Conservation (phyloP, 306 rosid genomes). For the Pterocarpus santalinus region DNA sequence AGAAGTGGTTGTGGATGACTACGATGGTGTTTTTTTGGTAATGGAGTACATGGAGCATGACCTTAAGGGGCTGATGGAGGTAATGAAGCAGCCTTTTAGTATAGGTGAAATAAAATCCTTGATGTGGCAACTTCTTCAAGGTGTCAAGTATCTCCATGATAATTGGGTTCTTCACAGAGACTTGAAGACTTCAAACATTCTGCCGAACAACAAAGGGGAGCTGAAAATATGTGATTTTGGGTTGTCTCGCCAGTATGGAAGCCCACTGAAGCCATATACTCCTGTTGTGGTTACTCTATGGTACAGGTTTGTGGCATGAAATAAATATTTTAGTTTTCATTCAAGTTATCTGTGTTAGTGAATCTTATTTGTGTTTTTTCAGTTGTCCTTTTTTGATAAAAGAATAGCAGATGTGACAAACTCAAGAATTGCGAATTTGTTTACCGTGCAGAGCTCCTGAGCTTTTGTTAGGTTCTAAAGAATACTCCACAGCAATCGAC, state of each 20-base stretch:
- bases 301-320: slow-evolving; percentile 73
- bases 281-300: slow-evolving; percentile 89
- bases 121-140: slow-evolving; percentile 79
- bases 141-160: slow-evolving; percentile 86
- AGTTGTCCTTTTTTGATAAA: not conserved
- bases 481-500: slow-evolving; percentile 93
- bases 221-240: slow-evolving; percentile 96
- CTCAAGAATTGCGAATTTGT: slow-evolving; percentile 17
- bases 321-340: slow-evolving; percentile 1
- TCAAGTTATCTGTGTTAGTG: not conserved
- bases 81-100: slow-evolving; percentile 74
- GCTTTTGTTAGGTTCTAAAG: slow-evolving; percentile 72
- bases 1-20: slow-evolving; percentile 81
- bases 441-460: slow-evolving; percentile 83
- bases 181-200: slow-evolving; percentile 88
- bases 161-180: slow-evolving; percentile 97
- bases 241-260: slow-evolving; percentile 89
- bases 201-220: slow-evolving; percentile 75
- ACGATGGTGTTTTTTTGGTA: slow-evolving; percentile 83
- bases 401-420: not conserved
- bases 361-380: not conserved
- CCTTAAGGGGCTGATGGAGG: slow-evolving; percentile 71
- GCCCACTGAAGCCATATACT: slow-evolving; percentile 85
- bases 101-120: slow-evolving; percentile 79
- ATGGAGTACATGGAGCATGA: slow-evolving; percentile 97